Conservation (phyloP, 2,329 filamentous ascomycete species). For the Byssochlamys sp. region DNA sequence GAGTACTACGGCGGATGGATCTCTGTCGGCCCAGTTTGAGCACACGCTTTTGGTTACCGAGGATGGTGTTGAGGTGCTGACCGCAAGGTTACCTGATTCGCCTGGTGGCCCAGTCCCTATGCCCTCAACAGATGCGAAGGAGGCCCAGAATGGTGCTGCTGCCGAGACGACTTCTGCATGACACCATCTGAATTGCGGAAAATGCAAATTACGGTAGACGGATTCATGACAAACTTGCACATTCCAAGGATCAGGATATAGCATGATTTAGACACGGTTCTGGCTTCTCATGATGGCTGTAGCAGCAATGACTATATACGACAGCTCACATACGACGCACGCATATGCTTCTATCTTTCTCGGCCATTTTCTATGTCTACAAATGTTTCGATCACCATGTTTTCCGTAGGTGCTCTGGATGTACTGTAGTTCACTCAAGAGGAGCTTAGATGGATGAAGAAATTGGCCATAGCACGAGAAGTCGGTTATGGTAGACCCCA, state of each 20-base stretch:
- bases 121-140: constrained; percentile 24
- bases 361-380: not conserved
- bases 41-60: constrained; percentile 78
- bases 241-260: not conserved
- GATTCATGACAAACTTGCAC: not conserved
- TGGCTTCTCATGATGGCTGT: not conserved
- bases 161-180: not conserved
- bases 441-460: not conserved
- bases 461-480: not conserved
- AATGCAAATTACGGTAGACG: constrained; percentile 2
- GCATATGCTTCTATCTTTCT: not conserved
- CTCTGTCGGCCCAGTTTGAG: constrained; percentile 87
- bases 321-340: not conserved
- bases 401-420: not conserved
- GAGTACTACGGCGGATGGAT: constrained; percentile 82
- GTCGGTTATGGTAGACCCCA: not conserved
- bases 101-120: constrained; percentile 64
- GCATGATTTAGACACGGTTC: not conserved
- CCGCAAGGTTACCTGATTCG: constrained; percentile 61
- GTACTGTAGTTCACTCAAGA: too few relatives aligned
- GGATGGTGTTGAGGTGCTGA: constrained; percentile 70
- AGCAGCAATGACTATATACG: not conserved
- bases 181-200: not conserved
- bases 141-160: not conserved
- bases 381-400: not conserved